phyloP scores from a whole-genome alignment of 225 moss, liverwort and hornwort species.

The Anthoceros angustus region DNA sequence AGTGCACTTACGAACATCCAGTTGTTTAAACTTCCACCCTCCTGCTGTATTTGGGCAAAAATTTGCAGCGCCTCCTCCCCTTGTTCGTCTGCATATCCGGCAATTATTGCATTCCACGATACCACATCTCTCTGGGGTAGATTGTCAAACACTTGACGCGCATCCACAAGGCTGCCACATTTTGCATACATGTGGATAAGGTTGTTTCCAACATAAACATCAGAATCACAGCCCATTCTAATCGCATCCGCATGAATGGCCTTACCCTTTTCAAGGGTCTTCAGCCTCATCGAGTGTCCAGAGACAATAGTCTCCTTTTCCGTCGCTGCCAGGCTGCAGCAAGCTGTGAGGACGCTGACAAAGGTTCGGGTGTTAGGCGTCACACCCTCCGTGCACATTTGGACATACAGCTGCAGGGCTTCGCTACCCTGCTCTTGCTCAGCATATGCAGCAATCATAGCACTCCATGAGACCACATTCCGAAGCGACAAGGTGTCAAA shows the following conservation, averaged over 20 bases:
- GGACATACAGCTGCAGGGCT: constrained; percentile 1
- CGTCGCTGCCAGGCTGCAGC: constrained; percentile 7
- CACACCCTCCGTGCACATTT: constrained; percentile 3
- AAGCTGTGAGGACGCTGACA: constrained; percentile 8
- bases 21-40: neutral
- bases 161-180: constrained; percentile 3
- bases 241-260: neutral
- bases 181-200: constrained; percentile 1
- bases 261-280: neutral
- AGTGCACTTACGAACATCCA: neutral
- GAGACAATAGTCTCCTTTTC: constrained; percentile 8
- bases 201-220: neutral
- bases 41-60: neutral
- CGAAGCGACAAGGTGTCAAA: constrained; percentile 2
- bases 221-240: neutral
- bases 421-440: constrained; percentile 1
- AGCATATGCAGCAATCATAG: constrained; percentile 6
- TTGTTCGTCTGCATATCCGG: neutral
- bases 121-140: neutral
- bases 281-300: neutral
- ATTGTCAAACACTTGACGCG: neutral
- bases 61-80: neutral
- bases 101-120: neutral
- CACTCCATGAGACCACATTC: constrained; percentile 7
- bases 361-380: neutral